phyloP scores from a whole-genome alignment of 2,329 filamentous ascomycete genomes.

The Calonectria leucothoes region DNA sequence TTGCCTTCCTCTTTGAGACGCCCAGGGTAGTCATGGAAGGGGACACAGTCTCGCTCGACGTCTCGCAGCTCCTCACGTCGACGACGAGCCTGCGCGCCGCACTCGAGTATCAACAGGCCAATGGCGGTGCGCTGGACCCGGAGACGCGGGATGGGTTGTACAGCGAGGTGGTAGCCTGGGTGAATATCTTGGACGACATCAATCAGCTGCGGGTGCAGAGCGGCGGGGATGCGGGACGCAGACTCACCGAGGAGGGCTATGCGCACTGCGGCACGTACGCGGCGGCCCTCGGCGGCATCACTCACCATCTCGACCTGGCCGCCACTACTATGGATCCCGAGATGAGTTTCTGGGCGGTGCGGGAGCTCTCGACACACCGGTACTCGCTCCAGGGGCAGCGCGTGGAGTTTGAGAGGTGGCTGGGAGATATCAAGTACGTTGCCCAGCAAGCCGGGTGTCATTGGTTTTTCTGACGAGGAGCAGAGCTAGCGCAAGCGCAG shows the following conservation, averaged over 20 bases:
- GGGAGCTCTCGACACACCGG: conserved; percentile 1
- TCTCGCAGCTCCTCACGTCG: conserved; percentile 10
- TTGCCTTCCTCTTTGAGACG: neutral
- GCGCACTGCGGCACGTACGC: conserved; percentile 11
- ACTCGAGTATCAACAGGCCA: neutral
- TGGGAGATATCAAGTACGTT: conserved; percentile 4
- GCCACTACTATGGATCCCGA: neutral
- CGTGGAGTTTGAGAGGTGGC: conserved; percentile 10
- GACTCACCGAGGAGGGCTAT: conserved; percentile 4
- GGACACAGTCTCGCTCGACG: neutral
- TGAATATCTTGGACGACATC: neutral
- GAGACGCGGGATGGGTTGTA: neutral
- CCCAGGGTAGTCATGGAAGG: conserved; percentile 8
- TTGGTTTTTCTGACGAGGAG: neutral
- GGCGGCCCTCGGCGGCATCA: conserved; percentile 2
- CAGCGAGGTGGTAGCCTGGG: conserved; percentile 7
- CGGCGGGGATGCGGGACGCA: neutral
- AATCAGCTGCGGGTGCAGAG: neutral
- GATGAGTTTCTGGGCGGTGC: neutral
- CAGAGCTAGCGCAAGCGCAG: neutral
- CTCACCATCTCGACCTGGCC: neutral
- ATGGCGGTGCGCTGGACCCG: neutral
- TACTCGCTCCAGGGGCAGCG: neutral
- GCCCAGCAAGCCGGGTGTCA: neutral
- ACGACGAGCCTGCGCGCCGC: conserved; percentile 4